Conservation (phyloP, 73 alveolate species). For the Halteria grandinella region DNA sequence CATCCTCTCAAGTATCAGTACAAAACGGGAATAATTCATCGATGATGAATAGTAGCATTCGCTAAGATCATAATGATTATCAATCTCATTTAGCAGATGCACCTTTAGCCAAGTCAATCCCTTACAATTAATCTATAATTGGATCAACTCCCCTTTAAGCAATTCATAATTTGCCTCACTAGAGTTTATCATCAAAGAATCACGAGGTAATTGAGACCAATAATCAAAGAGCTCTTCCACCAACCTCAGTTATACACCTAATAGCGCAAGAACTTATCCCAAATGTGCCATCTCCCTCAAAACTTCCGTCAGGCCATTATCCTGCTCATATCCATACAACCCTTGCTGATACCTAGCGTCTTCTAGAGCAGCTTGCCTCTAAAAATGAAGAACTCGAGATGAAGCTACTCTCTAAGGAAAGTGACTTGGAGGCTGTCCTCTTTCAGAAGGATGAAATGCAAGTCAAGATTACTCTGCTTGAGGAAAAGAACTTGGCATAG, state of each 20-base stretch:
- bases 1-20: conserved; percentile 17
- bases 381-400: conserved; percentile 37
- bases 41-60: no score
- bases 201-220: conserved; percentile 47
- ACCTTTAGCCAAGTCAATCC: no score
- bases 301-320: not conserved
- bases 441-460: conserved; percentile 21
- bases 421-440: conserved; percentile 13
- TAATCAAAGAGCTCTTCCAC: conserved; percentile 12
- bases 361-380: conserved; percentile 14
- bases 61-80: no score
- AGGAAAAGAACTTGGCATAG: conserved; percentile 4
- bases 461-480: not conserved
- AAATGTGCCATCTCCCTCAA: not conserved
- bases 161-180: conserved; percentile 30
- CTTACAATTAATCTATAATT: no score
- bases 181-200: conserved; percentile 26
- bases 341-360: conserved; percentile 15
- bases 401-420: conserved; percentile 26
- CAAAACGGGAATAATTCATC: no score
- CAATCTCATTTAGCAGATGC: no score
- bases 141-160: no score
- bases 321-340: conserved; percentile 26
- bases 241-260: conserved; percentile 12
- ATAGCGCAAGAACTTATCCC: no score